A percentile compares a stretch with the other conserved stretches of the same genome.
Evolutionary conservation across 2,329 filamentous ascomycete genomes (phyloP).

Genomic region (Talaromyces sp.): DNA sequence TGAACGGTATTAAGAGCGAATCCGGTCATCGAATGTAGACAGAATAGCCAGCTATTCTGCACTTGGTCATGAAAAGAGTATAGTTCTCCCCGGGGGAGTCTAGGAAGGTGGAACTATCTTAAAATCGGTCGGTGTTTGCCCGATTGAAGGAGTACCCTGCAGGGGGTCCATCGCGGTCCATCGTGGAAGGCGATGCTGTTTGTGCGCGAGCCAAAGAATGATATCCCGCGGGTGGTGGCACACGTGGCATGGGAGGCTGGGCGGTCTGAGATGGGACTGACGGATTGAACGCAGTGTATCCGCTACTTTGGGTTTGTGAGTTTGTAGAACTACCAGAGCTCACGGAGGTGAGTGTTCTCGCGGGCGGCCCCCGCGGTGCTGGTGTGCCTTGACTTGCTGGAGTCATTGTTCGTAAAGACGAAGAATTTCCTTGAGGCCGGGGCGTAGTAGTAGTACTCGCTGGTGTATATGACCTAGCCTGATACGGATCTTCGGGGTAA

Average conservation of each 20-base stretch:
- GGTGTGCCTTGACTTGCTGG: constrained; percentile 20
- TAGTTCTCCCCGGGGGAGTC: neutral
- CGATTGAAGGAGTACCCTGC: constrained; percentile 26
- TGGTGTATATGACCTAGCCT: constrained; percentile 9
- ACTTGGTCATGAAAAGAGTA: constrained; percentile 21
- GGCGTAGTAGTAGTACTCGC: constrained; percentile 11
- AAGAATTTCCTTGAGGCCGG: neutral
- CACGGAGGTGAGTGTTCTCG: constrained; percentile 20
- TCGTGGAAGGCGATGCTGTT: constrained; percentile 24
- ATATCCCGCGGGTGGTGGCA: constrained; percentile 17
- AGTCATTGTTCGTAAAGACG: neutral
- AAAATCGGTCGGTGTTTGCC: constrained; percentile 25
- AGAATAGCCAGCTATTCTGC: constrained; percentile 31
- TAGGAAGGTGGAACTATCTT: neutral
- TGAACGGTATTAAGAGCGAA: constrained; percentile 18
- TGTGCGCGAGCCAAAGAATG: constrained; percentile 23
- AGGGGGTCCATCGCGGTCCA: constrained; percentile 24
- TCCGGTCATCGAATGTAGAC: constrained; percentile 28
- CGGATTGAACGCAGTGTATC: constrained; percentile 29
- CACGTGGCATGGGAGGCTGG: constrained; percentile 5
- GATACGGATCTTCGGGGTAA: neutral
- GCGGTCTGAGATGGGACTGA: constrained; percentile 13
- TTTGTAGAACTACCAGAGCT: constrained; percentile 6
- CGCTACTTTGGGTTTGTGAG: constrained; percentile 17
- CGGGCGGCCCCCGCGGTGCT: constrained; percentile 9